Evolutionary conservation across 257 asterid species (phyloP), one percentile per base, ranked within the genome.

Genomic region (Petunia axillaris): DNA sequence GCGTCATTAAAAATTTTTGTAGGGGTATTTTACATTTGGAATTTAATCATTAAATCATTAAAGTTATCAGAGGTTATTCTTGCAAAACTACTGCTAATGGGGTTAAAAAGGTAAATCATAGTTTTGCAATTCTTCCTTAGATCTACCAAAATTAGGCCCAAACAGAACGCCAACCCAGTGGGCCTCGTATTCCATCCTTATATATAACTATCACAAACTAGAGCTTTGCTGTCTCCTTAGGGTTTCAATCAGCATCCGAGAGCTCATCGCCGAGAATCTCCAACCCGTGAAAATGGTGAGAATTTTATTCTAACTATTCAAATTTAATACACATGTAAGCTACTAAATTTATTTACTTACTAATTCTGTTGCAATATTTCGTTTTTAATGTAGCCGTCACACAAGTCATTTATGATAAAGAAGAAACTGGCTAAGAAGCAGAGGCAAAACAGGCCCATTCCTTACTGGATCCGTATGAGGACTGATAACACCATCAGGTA

Each of bases 381-480:
- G n/a, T 1, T 10, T 5, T 2, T 25, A 6, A 3, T 39, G 40
- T 6, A 82, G 84, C 84, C 84, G 38, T 82, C 84, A 3, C 84
- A 82, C 38, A 82, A 82, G 60, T 25, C 78, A 62, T 82, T 82
- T 62, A 76, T 76, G 78, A 82, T 82, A 14, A 82, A 82, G 81
- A 81, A 81, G 81, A 81, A 81, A 60, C 5, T 81, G 11, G 84
- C 84, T 59, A 81, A 81, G 84, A 81, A 82, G 71, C 78, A 76
- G 77, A 82, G 84, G 36, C 84, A 82, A 41, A 82, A 82, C 41
- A 64, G 81, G 53, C 84, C 84, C 39, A 82, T 82, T 65, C 81
- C 84, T 25, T 55, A 82, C 78, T 82, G 84, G 84, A 82, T 82
- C 8, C 84, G 84, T 39, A 82, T 82, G 84, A 78, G 84, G 37